Conservation (phyloP, 2,329 filamentous ascomycete genomes). For the Talaromyces sp. region DNA sequence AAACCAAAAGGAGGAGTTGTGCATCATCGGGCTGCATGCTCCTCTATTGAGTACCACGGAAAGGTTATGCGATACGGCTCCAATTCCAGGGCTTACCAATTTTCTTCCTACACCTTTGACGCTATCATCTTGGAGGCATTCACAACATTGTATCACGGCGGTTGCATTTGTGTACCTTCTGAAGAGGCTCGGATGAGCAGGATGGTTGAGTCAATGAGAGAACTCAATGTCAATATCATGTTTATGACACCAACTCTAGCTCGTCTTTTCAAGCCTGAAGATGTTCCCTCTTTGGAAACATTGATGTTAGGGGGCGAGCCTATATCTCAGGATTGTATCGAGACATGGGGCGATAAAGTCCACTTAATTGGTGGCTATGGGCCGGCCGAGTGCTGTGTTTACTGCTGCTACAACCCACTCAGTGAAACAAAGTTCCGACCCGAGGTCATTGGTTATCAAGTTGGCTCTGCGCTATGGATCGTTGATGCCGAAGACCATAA, state of each 20-base stretch:
- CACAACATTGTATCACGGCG: conserved; percentile 51
- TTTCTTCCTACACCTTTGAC: conserved; percentile 54
- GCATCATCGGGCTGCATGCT: not conserved
- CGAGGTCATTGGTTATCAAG: conserved; percentile 29
- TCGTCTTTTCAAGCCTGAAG: conserved; percentile 29
- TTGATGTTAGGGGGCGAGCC: conserved; percentile 39
- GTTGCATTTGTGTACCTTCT: conserved; percentile 55
- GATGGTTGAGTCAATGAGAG: conserved; percentile 34
- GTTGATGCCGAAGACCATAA: conserved; percentile 40
- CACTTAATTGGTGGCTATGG: conserved; percentile 1
- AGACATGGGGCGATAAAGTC: not conserved
- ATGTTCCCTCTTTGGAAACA: conserved; percentile 31
- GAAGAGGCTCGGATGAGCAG: conserved; percentile 34
- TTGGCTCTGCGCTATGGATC: conserved; percentile 42
- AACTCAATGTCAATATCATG: conserved; percentile 49
- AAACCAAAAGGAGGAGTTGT: not conserved
- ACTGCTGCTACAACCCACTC: not conserved
- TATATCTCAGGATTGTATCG: conserved; percentile 29
- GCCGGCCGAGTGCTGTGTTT: conserved; percentile 2
- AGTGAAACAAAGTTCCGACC: conserved; percentile 20
- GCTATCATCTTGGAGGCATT: conserved; percentile 51
- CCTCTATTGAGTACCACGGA: not conserved
- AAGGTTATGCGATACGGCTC: conserved; percentile 11
- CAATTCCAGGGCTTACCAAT: conserved; percentile 55
- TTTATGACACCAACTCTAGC: conserved; percentile 58